Evolutionary conservation across 2,329 filamentous ascomycete species (phyloP).

Genomic region (Diplodia intermedia): DNA sequence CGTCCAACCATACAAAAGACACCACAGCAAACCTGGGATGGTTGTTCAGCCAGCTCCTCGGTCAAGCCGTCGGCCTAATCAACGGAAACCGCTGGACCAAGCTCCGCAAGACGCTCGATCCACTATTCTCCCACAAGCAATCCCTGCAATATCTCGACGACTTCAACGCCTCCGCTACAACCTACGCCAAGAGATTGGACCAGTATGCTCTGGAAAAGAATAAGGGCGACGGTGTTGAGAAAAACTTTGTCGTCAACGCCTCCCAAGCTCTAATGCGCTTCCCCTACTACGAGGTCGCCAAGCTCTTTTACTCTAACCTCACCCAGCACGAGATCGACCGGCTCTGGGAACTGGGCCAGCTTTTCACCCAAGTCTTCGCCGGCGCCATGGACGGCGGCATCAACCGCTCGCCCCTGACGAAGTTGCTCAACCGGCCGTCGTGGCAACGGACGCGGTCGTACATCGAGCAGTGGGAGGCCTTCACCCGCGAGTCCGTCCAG

Average conservation of each 20-base stretch:
- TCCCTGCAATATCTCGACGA: conserved; percentile 12
- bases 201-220: neutral
- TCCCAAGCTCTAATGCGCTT: conserved; percentile 26
- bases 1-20: conserved; percentile 25
- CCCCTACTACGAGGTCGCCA: conserved; percentile 29
- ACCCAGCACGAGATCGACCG: conserved; percentile 13
- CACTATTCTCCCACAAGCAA: conserved; percentile 21
- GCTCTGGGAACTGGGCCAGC: conserved; percentile 31
- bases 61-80: conserved; percentile 23
- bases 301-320: conserved; percentile 25
- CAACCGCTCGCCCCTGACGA: conserved; percentile 22
- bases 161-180: conserved; percentile 5
- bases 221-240: neutral
- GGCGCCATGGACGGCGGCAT: conserved; percentile 11
- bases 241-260: conserved; percentile 21
- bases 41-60: conserved; percentile 30
- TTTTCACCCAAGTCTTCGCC: conserved; percentile 3
- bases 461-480: conserved; percentile 25
- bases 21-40: conserved; percentile 19
- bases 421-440: neutral
- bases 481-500: neutral
- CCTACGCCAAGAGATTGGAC: neutral
- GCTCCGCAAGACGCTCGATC: conserved; percentile 18
- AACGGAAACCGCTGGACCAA: conserved; percentile 28
- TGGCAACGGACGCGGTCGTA: neutral